These are phyloP conservation scores for Eucalyptus pumila DNA, from an alignment of 345 rosid genomes.

Conservation along the genomic window DNA sequence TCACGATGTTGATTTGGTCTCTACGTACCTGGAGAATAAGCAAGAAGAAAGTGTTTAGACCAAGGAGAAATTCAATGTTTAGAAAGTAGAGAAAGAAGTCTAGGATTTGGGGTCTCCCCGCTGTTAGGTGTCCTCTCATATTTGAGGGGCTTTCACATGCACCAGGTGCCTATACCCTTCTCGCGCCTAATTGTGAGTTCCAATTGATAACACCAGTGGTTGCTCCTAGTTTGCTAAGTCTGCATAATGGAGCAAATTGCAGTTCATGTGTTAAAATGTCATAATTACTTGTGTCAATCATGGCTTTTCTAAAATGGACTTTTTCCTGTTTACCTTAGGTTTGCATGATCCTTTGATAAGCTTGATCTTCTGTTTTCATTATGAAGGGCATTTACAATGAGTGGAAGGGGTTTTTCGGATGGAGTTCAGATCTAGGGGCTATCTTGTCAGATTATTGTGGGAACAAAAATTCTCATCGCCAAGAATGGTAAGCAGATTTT, in stretches of 20 bases:
- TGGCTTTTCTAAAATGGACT: background rate
- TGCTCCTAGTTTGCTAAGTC: no score
- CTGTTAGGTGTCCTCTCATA: background rate
- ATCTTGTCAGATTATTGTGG: constrained; percentile 54
- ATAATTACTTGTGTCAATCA: background rate
- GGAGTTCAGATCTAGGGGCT: constrained; percentile 48
- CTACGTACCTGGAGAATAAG: background rate
- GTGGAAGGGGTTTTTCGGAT: constrained; percentile 73
- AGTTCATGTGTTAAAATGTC: background rate
- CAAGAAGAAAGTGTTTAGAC: background rate
- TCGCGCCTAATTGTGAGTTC: background rate
- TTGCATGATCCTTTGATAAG: background rate
- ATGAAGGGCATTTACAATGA: constrained; percentile 70
- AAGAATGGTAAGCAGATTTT: constrained; percentile 31
- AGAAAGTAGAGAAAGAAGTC: background rate
- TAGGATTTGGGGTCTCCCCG: background rate
- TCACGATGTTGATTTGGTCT: background rate
- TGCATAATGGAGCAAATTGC: background rate
- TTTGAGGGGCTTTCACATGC: background rate
- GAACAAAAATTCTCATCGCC: constrained; percentile 41
- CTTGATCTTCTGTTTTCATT: background rate
- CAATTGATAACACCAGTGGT: background rate
- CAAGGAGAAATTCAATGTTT: background rate
- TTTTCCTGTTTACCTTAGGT: no score
- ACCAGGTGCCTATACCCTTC: background rate